Evolutionary conservation across 2,329 filamentous ascomycete species (phyloP).

Genomic region (Simplicillium sp.): DNA sequence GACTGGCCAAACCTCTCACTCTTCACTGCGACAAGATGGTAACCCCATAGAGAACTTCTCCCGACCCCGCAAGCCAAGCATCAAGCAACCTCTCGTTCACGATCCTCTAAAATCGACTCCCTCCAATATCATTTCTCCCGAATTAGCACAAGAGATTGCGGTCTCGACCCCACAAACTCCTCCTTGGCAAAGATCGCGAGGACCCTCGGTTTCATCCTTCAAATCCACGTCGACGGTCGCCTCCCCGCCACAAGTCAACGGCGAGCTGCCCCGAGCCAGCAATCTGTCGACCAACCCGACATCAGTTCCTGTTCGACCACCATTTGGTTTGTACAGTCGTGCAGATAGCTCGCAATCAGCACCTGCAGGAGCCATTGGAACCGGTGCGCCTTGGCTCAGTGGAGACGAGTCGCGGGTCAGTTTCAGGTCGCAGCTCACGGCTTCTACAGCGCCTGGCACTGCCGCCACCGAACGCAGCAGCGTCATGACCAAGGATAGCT

Average conservation of each 20-base stretch:
- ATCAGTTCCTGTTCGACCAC: conserved; percentile 16
- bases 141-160: conserved; percentile 19
- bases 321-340: conserved; percentile 15
- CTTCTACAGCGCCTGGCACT: conserved; percentile 48
- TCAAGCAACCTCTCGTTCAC: conserved; percentile 30
- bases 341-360: conserved; percentile 28
- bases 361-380: conserved; percentile 18
- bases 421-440: conserved; percentile 45
- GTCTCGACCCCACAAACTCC: conserved; percentile 17
- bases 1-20: conserved; percentile 19
- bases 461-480: conserved; percentile 75
- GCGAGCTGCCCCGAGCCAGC: not conserved
- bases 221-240: conserved; percentile 35
- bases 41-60: conserved; percentile 47
- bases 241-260: conserved; percentile 25
- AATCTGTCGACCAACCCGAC: conserved; percentile 10
- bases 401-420: conserved; percentile 45
- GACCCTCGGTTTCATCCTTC: conserved; percentile 37
- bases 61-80: conserved; percentile 45
- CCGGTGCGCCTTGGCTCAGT: conserved; percentile 35
- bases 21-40: conserved; percentile 25
- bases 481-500: conserved; percentile 69
- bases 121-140: conserved; percentile 17
- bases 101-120: conserved; percentile 22
- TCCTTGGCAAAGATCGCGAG: conserved; percentile 33